phyloP scores from a whole-genome alignment of 495 filamentous ascomycete species.

The Lepraria neglecta region DNA sequence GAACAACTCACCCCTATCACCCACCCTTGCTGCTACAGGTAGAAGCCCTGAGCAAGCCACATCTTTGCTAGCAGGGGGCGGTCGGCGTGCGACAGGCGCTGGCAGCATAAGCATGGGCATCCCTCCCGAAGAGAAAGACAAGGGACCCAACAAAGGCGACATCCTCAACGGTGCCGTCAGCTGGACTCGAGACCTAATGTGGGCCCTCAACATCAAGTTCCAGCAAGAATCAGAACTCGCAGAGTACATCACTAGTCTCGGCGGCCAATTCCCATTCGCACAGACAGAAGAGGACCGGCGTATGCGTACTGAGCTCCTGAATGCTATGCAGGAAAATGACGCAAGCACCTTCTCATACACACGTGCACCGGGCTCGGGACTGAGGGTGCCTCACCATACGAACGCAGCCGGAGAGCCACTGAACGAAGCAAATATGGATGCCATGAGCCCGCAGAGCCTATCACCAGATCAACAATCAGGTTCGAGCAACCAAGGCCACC shows the following conservation, averaged over 20 bases:
- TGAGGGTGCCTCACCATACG: constrained; percentile 88
- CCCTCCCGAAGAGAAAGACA: constrained; percentile 93
- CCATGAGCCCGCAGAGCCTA: constrained; percentile 54
- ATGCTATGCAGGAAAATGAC: constrained; percentile 73
- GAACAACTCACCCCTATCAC: constrained; percentile 82
- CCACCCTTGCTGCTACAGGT: constrained; percentile 59
- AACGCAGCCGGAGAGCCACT: constrained; percentile 78
- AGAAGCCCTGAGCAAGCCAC: constrained; percentile 70
- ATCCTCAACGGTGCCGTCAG: constrained; percentile 95
- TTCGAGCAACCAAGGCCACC: constrained; percentile 46
- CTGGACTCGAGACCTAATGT: constrained; percentile 98
- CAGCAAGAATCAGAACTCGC: constrained; percentile 81
- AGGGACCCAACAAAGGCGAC: constrained; percentile 97
- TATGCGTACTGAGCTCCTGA: constrained; percentile 86
- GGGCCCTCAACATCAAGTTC: constrained; percentile 79
- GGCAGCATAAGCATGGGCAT: constrained; percentile 88
- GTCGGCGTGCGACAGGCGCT: constrained; percentile 65
- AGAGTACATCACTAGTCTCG: constrained; percentile 62
- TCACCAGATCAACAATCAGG: constrained; percentile 64
- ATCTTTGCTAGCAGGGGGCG: constrained; percentile 82
- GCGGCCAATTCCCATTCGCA: constrained; percentile 71
- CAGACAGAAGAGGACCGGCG: constrained; percentile 86
- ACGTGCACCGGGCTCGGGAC: constrained; percentile 71
- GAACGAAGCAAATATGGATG: constrained; percentile 39
- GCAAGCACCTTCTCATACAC: constrained; percentile 70